Base-by-base conservation (phyloP, 2,329 filamentous ascomycete genomes). In the Pezicula rhizophila region DNA sequence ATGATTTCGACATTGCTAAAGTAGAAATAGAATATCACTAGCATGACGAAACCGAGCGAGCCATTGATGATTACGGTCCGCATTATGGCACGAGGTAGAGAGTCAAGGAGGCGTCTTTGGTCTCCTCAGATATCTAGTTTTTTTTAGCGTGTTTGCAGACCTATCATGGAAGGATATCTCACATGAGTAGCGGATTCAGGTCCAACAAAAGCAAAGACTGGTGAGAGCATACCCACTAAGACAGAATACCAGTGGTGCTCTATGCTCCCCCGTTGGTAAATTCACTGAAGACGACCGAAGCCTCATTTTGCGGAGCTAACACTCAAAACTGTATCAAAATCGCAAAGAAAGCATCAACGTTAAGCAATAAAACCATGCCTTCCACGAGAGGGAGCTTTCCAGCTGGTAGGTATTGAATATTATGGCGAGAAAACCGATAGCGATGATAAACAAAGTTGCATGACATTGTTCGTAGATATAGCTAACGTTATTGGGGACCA, bases 41-140 rank as follows among this genome's bases (percentile, higher is more conserved):
- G 52, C 20, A 67, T 52, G 26, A 64, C 51, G 52, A 77, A 70
- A 23, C 23, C 23, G 23, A 76, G 60, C 2, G 58, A 56, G 2
- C 72, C 74, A 49, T 77, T 23, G 23, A 23, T 23, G 23, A 23
- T 23, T 23, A 23, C 23, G 23, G 23, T 23, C 23, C 23, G 6
- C 23, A 23, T 23, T 5, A 23, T 23, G 6, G 23, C 23, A 7
- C 23, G 23, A 23, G 23, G 23, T 23, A 23, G 23, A 23, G 23
- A 23, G 23, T 23, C 23, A 23, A 23, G 23, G 23, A 23, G 6
- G 23, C 23, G 23, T 23, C 23, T 23, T 23, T 23, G 6, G 75
- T 70, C 52, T 76, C 74, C 56, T 77, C 74, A 4, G 72, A 69
- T 63, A 73, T 66, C 43, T 41, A 35, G 18, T 26, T 11, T 46